Evolutionary conservation across 192 early-diverging fungal genomes (phyloP).

Genomic region (Pilaira anomala): DNA sequence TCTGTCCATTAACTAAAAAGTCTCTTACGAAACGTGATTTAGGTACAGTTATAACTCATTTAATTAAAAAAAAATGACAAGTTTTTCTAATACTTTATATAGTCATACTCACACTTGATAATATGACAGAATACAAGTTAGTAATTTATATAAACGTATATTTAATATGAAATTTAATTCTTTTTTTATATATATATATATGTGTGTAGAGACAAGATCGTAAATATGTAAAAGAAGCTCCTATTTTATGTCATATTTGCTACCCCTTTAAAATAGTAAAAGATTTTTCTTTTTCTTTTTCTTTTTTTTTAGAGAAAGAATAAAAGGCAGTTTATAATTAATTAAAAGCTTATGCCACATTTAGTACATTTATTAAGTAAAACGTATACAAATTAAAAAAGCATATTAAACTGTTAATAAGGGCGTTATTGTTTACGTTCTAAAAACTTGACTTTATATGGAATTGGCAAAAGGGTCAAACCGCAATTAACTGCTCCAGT

Average conservation of each 20-base stretch:
- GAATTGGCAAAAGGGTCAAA: conserved; percentile 1
- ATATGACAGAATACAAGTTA: conserved; percentile 12
- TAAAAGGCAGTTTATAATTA: too few relatives aligned
- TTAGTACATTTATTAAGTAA: too few relatives aligned
- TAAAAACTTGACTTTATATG: neutral
- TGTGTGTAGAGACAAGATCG: neutral
- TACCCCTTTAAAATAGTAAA: too few relatives aligned
- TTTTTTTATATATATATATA: neutral
- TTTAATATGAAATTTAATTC: neutral
- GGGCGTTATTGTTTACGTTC: neutral
- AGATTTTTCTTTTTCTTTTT: too few relatives aligned
- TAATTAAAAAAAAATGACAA: too few relatives aligned
- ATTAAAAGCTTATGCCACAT: too few relatives aligned
- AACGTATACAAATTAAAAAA: too few relatives aligned
- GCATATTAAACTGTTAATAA: too few relatives aligned
- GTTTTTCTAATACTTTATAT: neutral
- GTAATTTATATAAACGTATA: neutral
- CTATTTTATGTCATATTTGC: too few relatives aligned
- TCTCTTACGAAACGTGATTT: conserved; percentile 84
- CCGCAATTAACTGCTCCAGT: neutral
- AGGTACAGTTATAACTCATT: conserved; percentile 32
- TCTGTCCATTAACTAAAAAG: conserved; percentile 90
- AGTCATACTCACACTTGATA: conserved; percentile 15
- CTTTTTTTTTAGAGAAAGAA: too few relatives aligned
- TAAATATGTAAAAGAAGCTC: neutral